Conservation (phyloP, 768 basidiomycete species). For the Fomitopsis pulvina region DNA sequence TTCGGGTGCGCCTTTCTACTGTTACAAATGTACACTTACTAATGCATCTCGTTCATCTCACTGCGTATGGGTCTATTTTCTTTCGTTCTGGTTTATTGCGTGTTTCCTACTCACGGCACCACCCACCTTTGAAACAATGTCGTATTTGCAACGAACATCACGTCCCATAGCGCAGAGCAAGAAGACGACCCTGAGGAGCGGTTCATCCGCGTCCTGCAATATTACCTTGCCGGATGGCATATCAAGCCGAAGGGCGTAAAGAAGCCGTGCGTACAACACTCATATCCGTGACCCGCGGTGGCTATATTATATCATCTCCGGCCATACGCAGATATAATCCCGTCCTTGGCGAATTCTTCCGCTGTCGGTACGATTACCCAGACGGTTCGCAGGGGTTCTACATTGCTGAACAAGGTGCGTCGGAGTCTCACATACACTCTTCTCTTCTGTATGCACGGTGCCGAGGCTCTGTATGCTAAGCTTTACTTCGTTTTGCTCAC, state of each 20-base stretch:
- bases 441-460: background rate
- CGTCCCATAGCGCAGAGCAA: conserved; percentile 63
- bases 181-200: conserved; percentile 81
- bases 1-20: conserved; percentile 65
- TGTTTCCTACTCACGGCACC: too few relatives aligned
- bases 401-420: conserved; percentile 87
- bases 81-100: conserved; percentile 1
- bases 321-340: conserved; percentile 77
- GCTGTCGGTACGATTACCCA: conserved; percentile 88
- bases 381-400: conserved; percentile 94
- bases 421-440: conserved; percentile 3
- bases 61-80: background rate
- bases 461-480: background rate
- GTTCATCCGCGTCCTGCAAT: conserved; percentile 85
- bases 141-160: too few relatives aligned
- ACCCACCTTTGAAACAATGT: too few relatives aligned
- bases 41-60: background rate
- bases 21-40: conserved; percentile 1
- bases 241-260: conserved; percentile 99
- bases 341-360: conserved; percentile 95
- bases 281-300: background rate
- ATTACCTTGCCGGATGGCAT: conserved; percentile 99
- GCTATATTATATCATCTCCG: background rate
- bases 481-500: background rate
- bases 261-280: conserved; percentile 70